Evolutionary conservation across 495 filamentous ascomycete species (phyloP).

Genomic region (Paragyromitra xinjiangensis): DNA sequence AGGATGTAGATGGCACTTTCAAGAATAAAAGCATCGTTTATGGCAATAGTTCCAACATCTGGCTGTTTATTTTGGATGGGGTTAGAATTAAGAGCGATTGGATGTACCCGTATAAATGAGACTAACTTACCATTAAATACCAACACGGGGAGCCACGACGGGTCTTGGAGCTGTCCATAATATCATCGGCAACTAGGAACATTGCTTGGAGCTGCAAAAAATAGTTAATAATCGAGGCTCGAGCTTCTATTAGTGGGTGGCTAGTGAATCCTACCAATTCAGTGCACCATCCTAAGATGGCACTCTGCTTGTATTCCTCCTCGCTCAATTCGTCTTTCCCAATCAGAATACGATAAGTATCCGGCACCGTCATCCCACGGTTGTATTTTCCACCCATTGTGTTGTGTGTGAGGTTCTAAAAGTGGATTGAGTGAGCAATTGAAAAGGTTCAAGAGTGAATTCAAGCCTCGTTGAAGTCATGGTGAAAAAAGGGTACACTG

Average conservation of each 20-base stretch:
- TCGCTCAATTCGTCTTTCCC: conserved; percentile 70
- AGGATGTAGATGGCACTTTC: conserved; percentile 88
- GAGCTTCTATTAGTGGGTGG: background rate
- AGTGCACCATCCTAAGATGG: conserved; percentile 92
- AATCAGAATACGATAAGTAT: conserved; percentile 83
- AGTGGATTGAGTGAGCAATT: conserved; percentile 50
- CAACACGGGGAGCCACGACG: conserved; percentile 93
- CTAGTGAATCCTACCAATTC: conserved; percentile 67
- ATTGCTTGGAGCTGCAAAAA: conserved; percentile 79
- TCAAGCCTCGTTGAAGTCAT: background rate
- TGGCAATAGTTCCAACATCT: conserved; percentile 89
- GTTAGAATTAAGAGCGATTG: conserved; percentile 8
- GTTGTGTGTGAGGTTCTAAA: conserved; percentile 81
- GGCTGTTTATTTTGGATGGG: conserved; percentile 63
- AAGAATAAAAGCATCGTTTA: conserved; percentile 98
- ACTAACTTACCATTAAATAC: conserved; percentile 67
- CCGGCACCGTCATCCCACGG: conserved; percentile 96
- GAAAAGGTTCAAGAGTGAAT: background rate
- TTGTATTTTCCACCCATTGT: conserved; percentile 96
- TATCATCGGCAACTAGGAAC: conserved; percentile 98
- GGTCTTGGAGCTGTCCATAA: conserved; percentile 95
- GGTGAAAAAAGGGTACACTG: background rate
- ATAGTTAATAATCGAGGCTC: conserved; percentile 23
- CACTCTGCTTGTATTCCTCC: conserved; percentile 83
- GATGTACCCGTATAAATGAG: background rate